Base-by-base conservation (phyloP, 2,329 filamentous ascomycete species). In the Botrytis byssoidea region DNA sequence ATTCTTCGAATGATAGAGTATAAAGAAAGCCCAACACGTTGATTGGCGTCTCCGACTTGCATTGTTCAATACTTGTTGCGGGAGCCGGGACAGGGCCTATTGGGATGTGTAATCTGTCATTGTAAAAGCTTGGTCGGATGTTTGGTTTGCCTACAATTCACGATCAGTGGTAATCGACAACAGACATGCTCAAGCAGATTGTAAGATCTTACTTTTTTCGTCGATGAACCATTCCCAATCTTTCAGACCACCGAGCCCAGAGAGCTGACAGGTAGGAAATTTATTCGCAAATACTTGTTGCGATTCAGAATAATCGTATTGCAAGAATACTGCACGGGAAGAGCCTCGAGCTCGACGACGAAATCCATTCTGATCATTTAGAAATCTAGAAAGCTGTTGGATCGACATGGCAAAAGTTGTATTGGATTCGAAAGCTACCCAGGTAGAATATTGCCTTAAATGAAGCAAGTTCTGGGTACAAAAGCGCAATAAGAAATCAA, bases 141-240 rank as follows among this genome's bases (percentile, higher is more conserved):
- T 63, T 70, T 14, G 68, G 68, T 35, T 46, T 35, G 35, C 29
- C 68, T 70, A 55, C 2, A 16, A 12, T 35, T 25, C 20, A 8
- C n/a, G 29, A 14, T 70, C 32, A 70, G 68, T 14, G n/a, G 18
- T 42, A 29, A 14, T 46, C n/a, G 29, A 65, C 18, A 32, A 14
- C 12, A 57, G 40, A 55, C 0, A 44, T 57, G 22, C 32, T 25
- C 25, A 25, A 25, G 10, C 20, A 22, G 18, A 57, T 42, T 51
- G 25, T 67, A n/a, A n/a, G n/a, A n/a, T n/a, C n/a, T n/a, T n/a
- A 72, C 70, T 37, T 12, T 72, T 67, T n/a, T 12, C 35, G 42
- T 67, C 35, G 16, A 72, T 42, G 20, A 72, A 67, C 61, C 60
- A 72, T 35, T 72, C 61, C 70, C 70, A 72, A 20, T 55, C 37